Conservation (phyloP, 108 stramenopile species). For the Halocafeteria seosinensis region DNA sequence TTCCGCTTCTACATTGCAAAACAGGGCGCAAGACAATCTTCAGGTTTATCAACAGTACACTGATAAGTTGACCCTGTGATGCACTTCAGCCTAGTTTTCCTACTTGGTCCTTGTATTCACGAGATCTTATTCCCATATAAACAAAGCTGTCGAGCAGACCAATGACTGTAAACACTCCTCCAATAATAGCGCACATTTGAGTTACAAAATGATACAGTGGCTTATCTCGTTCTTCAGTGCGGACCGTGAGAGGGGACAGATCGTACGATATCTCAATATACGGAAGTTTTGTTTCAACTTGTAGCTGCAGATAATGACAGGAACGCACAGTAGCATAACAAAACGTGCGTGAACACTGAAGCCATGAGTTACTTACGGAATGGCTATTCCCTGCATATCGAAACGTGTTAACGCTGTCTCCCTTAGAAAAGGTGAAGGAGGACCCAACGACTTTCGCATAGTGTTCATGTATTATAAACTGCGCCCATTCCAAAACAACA, state of each 20-base stretch:
- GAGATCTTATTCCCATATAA: conserved; percentile 64
- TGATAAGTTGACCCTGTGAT: no score
- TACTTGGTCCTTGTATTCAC: conserved; percentile 9
- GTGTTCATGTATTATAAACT: conserved; percentile 74
- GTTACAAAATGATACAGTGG: conserved; percentile 83
- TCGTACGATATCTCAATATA: conserved; percentile 44
- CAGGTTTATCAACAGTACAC: no score
- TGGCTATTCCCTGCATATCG: no score
- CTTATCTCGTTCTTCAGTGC: conserved; percentile 10
- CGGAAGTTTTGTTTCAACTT: conserved; percentile 46
- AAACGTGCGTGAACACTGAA: no score
- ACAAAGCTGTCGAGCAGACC: conserved; percentile 77
- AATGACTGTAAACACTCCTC: conserved; percentile 89
- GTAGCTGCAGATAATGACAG: conserved; percentile 1
- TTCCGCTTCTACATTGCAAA: no score
- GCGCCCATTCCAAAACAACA: conserved; percentile 60
- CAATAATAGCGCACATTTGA: conserved; percentile 78
- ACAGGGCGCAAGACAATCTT: no score
- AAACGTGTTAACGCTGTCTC: conserved; percentile 29
- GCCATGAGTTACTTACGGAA: no score
- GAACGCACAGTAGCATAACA: no score
- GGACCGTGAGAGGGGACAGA: conserved; percentile 28
- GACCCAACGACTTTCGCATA: conserved; percentile 70
- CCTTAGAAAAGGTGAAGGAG: conserved; percentile 25
- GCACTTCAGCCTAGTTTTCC: neutral